Base-by-base conservation (phyloP, 2,329 filamentous ascomycete species). In the Ceratocystis colombiana region DNA sequence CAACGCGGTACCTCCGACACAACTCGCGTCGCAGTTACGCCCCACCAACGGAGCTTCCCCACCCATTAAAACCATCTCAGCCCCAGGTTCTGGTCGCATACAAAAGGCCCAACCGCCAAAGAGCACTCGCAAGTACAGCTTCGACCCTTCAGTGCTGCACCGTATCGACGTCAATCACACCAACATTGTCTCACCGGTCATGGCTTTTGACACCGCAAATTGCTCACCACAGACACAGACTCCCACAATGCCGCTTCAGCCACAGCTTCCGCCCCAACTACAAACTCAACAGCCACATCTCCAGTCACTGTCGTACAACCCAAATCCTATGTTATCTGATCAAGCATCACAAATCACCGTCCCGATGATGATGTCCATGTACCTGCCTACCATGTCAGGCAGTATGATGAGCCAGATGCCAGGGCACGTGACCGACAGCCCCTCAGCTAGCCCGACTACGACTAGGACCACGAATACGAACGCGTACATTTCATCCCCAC, bases 91-190 rank as follows among this genome's bases (percentile, higher is more conserved):
- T 1, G 79, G 78, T 66, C 78, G 82, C 67, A 73, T 82, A 1
- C 77, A 77, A 69, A 83, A 83, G 68, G 68, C 76, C 2, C 71
- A 75, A 8, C 79, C 76, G 70, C 70, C 68, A 28, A 71, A 72
- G 3, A 70, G 71, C 15, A 71, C 70, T 48, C 76, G 77, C 64
- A 83, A 80, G 70, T 78, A 76, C 66, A 81, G 81, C 0, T 78
- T 82, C 70, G 82, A 83, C 68, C 73, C 78, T 0, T 71, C 74
- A 1, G 76, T 75, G 8, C 72, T 85, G 17, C 77, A 79, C 61
- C 77, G 81, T 67, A 82, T 84, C 75, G 79, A 84, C 69, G 74
- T 77, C n/a, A 78, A 73, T 69, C 79, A 78, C 67, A 71, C 83
- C 67, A 84, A 82, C 70, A 73, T 83, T 61, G 66, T 80, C 59